Base-by-base conservation (phyloP, 495 filamentous ascomycete genomes). In the Aspergillus sclerotiicarbonarius region DNA sequence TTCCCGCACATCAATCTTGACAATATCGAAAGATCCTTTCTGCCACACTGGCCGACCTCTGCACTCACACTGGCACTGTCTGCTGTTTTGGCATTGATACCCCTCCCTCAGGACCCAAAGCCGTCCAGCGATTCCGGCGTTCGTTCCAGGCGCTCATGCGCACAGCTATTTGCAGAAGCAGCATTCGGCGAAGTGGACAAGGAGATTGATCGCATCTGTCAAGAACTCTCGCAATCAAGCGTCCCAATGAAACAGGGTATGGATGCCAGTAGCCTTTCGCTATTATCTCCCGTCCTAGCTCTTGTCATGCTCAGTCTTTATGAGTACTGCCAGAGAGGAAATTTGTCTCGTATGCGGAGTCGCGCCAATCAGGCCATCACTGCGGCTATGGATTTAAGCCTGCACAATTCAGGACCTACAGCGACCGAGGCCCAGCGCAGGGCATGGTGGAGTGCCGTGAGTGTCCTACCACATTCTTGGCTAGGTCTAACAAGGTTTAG, bases 321-420 rank as follows among this genome's bases (percentile, higher is more conserved):
- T 56, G 80, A 81, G 61, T 81, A 79, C 66, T 71, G 72, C 10
- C 78, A 82, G 51, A 65, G 77, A 25, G 80, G 80, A 0, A 81
- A 80, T 62, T 61, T 81, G 53, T 67, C 73, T 37, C 79, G 78
- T 53, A 80, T 81, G 80, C 66, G 73, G 9, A 75, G 66, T 49
- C 71, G 78, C 25, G 74, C 76, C 5, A 74, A 75, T 7, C 74
- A 80, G 32, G 77, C 80, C 19, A 54, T 81, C 37, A 71, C 73
- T 18, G 54, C 70, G 8, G 78, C 78, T 6, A 75, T 79, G 69
- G 70, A 72, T 55, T 44, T 77, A n/a, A 66, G 61, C 12, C 67
- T 82, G 3, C 73, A 80, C 63, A 64, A 54, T 6, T 59, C 63
- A 12, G 71, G 15, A 6, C n/a, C 53, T 6, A 66, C 67, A 9